Evolutionary conservation across 2,329 filamentous ascomycete species (phyloP), one percentile per base, ranked within the genome.

Genomic region (Arthrobotrys pseudoclavata): DNA sequence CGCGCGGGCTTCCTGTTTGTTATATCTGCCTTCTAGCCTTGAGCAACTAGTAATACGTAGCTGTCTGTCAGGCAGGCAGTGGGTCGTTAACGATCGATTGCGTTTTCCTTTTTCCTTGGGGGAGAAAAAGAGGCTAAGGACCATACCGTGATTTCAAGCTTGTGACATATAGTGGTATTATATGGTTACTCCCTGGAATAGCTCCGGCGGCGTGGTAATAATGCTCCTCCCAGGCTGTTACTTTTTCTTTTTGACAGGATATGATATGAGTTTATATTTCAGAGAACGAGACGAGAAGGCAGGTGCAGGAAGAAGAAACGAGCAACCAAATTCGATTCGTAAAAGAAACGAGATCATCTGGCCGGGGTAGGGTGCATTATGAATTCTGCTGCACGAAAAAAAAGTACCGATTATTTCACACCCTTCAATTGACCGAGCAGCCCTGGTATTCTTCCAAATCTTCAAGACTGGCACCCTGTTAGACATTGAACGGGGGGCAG

Each of bases 1-100:
- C 50, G 61, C 34, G 55, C 55, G 55, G 69, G 60, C 47, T 64
- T 22, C 18, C 69, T 24, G 69, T 37, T 57, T 60, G 69, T 72
- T 72, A 72, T 72, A 72, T 72, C 69, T 72, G 47, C 57, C 69
- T 72, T 64, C 50, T 1, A 72, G 69, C 37, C 66, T 47, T 40
- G 60, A 26, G 50, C n/a, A 52, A 60, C 55, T 12, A 57, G 22
- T 2, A 24, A 13, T 24, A 42, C 55, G 31, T 20, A 70, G 48
- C 60, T 72, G 57, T 40, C 68, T 60, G 37, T 22, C 48, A 72
- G 60, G 69, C 69, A 72, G 26, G 55, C 55, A 42, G 55, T 42
- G 55, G 55, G 55, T 60, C 55, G 55, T 60, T 34, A 60, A 34
- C 55, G 55, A 60, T 60, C 34, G 34, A 42, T 60, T 37, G 29